Base-by-base conservation (phyloP, 495 filamentous ascomycete species). In the Penicillium ochrochloron region DNA sequence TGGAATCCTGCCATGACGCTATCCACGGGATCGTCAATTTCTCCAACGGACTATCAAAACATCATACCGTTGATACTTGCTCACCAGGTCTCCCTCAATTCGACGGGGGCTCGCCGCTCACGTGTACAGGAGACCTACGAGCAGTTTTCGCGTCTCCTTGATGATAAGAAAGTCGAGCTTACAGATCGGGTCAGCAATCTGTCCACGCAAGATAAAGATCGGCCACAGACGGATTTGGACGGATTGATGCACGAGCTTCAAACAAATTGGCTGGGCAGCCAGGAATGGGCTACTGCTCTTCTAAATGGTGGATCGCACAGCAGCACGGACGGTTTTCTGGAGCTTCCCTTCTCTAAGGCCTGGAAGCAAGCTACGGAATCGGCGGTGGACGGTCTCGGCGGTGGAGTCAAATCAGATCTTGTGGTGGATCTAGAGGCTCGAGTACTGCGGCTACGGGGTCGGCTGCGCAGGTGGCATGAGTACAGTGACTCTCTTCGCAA, bases 241-340 rank as follows among this genome's bases (percentile, higher is more conserved):
- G 37, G 21, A 10, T 29, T 80, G 14, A 78, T 84, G 48, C 78
- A 80, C 31, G 78, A 84, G 17, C 72, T 93, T 33, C 82, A 82
- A 63, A 85, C 85, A 23, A 91, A 92, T 63, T 96, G 92, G 92
- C 77, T 89, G 8, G 92, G 92, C 2, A 83, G 88, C 64, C 80
- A 85, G 54, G 81, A 88, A 56, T 92, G 90, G 88, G 80, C 89
- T 66, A 84, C 91, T 41, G 74, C 82, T 17, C 68, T 96, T 23
- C 74, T 93, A 0, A 80, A 87, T 51, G 91, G 89, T 0, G 90
- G 91, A 42, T 80, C 76, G 31, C 75, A 77, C n/a, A 75, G 79
- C 25, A 78, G 74, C 58, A 84, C 81, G 21, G 90, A 93, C 65
- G 80, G 82, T 3, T 80, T 94, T 35, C 74, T 96, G 8, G 83